Conservation (phyloP, 352 stramenopile species). For the Globisporangium abappressorium region DNA sequence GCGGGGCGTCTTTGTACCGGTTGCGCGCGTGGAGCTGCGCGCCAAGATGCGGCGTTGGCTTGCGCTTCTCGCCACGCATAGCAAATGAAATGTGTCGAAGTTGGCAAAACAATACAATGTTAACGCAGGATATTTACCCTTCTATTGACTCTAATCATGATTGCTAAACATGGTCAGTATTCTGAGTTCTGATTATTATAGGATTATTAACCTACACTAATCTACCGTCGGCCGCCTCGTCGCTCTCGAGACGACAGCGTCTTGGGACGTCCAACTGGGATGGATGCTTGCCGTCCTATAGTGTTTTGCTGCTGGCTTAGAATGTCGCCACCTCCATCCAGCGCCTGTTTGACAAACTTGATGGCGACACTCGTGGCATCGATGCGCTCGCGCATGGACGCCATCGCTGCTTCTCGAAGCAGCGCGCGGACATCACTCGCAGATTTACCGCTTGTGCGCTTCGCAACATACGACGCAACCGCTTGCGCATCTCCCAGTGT, state of each 20-base stretch:
- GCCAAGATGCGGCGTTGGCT: slow-evolving; percentile 59
- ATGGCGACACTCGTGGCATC: slow-evolving; percentile 36
- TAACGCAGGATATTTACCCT: not conserved
- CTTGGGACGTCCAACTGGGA: not conserved
- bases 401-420: slow-evolving; percentile 76
- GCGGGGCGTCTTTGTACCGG: slow-evolving; percentile 60
- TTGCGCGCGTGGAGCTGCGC: slow-evolving; percentile 69
- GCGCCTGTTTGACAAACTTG: slow-evolving; percentile 31
- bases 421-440: slow-evolving; percentile 60
- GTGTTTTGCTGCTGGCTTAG: slow-evolving; percentile 4
- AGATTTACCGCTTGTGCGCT: slow-evolving; percentile 47
- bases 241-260: slow-evolving; percentile 2
- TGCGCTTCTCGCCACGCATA: slow-evolving; percentile 45
- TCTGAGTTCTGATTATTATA: not conserved
- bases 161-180: not conserved
- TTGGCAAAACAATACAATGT: not conserved
- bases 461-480: slow-evolving; percentile 50
- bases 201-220: not conserved
- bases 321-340: slow-evolving; percentile 11
- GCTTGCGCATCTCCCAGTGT: slow-evolving; percentile 26
- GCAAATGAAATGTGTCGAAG: not conserved
- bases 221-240: not conserved
- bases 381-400: slow-evolving; percentile 68
- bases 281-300: not conserved
- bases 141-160: not conserved